Evolutionary conservation across 371 early-diverging fungal genomes (phyloP).

Genomic region (Dichotomocladium elegans): DNA sequence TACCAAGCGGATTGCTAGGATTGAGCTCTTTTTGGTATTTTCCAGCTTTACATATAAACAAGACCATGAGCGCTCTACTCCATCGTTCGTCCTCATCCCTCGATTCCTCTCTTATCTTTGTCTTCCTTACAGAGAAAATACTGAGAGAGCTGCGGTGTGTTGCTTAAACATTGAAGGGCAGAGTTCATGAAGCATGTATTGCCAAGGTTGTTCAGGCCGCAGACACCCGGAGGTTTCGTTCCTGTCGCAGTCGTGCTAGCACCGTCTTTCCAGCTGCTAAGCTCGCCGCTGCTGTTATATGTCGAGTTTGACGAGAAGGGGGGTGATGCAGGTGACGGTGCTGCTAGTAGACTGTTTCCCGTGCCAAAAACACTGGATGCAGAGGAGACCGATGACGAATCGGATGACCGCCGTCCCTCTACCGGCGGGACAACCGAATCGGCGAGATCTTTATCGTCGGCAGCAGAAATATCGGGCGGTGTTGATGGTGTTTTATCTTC

Average conservation of each 20-base stretch:
- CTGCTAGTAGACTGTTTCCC: neutral
- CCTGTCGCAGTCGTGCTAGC: too few species aligned
- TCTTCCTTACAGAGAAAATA: slow-evolving; percentile 50
- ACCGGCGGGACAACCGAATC: neutral
- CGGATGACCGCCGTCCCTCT: neutral
- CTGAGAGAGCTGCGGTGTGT: slow-evolving; percentile 58
- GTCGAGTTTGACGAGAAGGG: neutral
- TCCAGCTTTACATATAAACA: slow-evolving; percentile 14
- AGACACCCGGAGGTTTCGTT: slow-evolving; percentile 43
- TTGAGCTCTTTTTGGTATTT: slow-evolving; percentile 46
- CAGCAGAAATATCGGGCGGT: neutral
- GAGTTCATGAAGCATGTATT: slow-evolving; percentile 92
- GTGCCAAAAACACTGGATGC: neutral
- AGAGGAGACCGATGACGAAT: slow-evolving; percentile 6
- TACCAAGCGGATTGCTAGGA: slow-evolving; percentile 55
- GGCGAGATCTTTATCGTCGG: neutral
- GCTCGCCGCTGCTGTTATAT: neutral
- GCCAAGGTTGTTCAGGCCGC: slow-evolving; percentile 75
- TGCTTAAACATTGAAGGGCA: slow-evolving; percentile 74
- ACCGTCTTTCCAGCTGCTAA: neutral
- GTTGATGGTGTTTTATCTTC: neutral
- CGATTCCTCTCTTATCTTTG: too few species aligned
- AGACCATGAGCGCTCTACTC: neutral
- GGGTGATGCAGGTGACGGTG: slow-evolving; percentile 2
- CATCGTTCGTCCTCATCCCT: neutral